Evolutionary conservation across 106 monocot species (phyloP), one percentile per base, ranked within the genome.

Genomic region (Iris macrosiphon): DNA sequence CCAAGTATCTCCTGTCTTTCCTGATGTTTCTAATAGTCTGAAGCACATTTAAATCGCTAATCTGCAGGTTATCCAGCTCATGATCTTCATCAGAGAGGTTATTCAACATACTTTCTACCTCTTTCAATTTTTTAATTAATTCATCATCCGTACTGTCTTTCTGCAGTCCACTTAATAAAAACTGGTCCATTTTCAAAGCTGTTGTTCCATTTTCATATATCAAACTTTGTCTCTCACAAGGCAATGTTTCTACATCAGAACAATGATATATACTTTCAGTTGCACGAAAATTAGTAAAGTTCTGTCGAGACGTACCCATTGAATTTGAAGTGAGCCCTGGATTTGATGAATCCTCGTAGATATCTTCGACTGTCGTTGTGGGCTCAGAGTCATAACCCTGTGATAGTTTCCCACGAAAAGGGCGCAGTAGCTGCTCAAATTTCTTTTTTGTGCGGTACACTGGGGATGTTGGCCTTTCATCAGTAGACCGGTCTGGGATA

Each of bases 311-410:
- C 32, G 40, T 43, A 25, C 18, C 22, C 29, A 49, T 59, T 39
- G 57, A 67, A 40, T 21, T 52, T 7, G 40, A 30, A 40, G 58
- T 37, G 14, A 14, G 63, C 12, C 38, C 59, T 43, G 48, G 20
- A 28, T n/a, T n/a, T 35, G 69, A 67, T n/a, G 43, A 66, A 67
- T 86, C 74, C 52, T 85, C 68, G 41, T 79, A 82, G 14, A 95
- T 79, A 70, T 95, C 82, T 55, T 85, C 85, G 19, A 74, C 29
- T 5, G 71, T 72, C 6, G 71, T 64, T 27, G 59, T 62, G 26
- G 79, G 79, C 64, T 77, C 71, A 29, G 82, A 74, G 62, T 85
- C 76, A 49, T 58, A 56, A 45, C 78, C 84, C 45, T n/a, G 60
- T 24, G 42, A 56, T n/a, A 44, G 49, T 52, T 72, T 82, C 60